Evolutionary conservation across 2,329 filamentous ascomycete genomes (phyloP), one percentile per base, ranked within the genome.

Genomic region (Sporothrix pallida): DNA sequence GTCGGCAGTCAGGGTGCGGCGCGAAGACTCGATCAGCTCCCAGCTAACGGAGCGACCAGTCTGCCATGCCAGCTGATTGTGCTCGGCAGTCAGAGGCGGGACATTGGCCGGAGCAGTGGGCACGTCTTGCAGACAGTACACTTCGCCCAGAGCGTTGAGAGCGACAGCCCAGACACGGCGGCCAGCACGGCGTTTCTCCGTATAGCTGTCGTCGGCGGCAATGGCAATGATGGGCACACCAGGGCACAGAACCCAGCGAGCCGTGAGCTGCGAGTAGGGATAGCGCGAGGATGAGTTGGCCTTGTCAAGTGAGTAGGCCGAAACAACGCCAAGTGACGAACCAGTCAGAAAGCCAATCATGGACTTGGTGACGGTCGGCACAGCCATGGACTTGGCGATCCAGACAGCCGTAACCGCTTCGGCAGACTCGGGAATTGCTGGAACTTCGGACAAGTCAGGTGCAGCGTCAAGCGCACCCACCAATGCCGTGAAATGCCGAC

Each of bases 81-180:
- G 74, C 5, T 26, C 62, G 31, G 37, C 52, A 10, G 67, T 52
- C 15, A 60, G 37, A 8, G 63, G 52, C 4, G 84, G 77, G 8
- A 87, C 84, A 23, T 87, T 84, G 52, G 87, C 84, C 50, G 86
- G 86, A 20, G 58, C 31, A 2, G 48, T 26, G 0, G 93, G 94
- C 7, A 91, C 86, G 68, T 93, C 90, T 1, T 88, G 92, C 1
- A 98, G 85, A 77, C 95, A 97, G 81, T 92, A 98, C 0, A 97
- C 85, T 81, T 99, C 96, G 1, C 96, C 96, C 9, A 99, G 85
- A 0, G 96, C 95, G 80, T 99, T 99, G 71, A 99, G 83, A n/a
- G 90, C 93, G 58, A 95, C 91, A n/a, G 93, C 94, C 94, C 94
- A 98, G 13, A 96, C 88, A 42, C 95, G 90, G 13, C 89, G 88